These are phyloP conservation scores for Linnemannia hyalina DNA, from an alignment of 192 early-diverging fungal genomes.

Conservation along the genomic window DNA sequence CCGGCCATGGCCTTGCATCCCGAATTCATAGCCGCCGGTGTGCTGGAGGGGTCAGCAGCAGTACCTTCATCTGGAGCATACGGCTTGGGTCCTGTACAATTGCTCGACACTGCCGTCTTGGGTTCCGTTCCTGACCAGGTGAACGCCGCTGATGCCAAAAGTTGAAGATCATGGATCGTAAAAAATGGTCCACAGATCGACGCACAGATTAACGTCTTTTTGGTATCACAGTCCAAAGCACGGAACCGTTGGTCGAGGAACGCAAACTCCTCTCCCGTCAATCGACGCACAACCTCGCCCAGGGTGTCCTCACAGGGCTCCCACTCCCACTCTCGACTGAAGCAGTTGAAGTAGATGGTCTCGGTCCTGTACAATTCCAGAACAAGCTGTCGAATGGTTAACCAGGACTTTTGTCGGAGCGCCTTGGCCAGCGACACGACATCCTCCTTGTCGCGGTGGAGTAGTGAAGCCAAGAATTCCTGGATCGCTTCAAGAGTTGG, in stretches of 20 bases:
- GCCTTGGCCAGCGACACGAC: slow-evolving; percentile 34
- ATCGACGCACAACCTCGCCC: slow-evolving; percentile 20
- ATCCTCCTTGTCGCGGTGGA: slow-evolving; percentile 30
- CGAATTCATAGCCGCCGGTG: not conserved
- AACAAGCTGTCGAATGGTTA: slow-evolving; percentile 49
- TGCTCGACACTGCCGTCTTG: not conserved
- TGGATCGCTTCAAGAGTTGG: slow-evolving; percentile 36
- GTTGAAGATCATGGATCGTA: slow-evolving; percentile 38
- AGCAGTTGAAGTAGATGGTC: slow-evolving; percentile 36
- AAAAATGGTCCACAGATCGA: slow-evolving; percentile 44
- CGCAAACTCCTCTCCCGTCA: slow-evolving; percentile 49
- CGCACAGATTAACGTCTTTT: slow-evolving; percentile 41
- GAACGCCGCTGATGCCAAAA: slow-evolving; percentile 16
- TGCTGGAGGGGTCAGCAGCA: not conserved
- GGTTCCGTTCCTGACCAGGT: not conserved
- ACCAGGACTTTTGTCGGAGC: slow-evolving; percentile 35
- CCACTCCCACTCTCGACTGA: slow-evolving; percentile 32
- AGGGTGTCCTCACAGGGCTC: slow-evolving; percentile 13
- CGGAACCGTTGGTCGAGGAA: slow-evolving; percentile 34
- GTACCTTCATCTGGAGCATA: not conserved
- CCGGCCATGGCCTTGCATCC: slow-evolving; percentile 46
- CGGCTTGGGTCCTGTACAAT: too few species aligned
- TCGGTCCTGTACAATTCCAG: slow-evolving; percentile 36
- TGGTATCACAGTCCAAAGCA: slow-evolving; percentile 31
- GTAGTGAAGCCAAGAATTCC: slow-evolving; percentile 20